Conservation (phyloP, 139 green algal species). For the Chlorella sorokiniana region DNA sequence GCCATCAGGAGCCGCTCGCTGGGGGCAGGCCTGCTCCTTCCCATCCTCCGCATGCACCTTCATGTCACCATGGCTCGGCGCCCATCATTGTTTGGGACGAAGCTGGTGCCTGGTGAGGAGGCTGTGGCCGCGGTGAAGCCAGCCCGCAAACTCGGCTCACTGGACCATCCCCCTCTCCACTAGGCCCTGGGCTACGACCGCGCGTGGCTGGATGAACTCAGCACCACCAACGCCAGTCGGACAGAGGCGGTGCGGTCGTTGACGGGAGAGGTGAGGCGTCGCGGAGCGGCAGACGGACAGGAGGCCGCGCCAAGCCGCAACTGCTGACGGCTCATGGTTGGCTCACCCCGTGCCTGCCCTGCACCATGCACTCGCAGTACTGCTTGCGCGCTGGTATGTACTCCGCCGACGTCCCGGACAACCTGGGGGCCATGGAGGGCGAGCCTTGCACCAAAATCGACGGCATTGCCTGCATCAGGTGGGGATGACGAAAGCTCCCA, state of each 20-base stretch:
- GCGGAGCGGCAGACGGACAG: not conserved
- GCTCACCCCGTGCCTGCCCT: not conserved
- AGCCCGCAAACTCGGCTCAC: not conserved
- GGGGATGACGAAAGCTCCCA: not conserved
- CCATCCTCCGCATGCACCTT: too few species aligned
- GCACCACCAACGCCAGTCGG: not conserved
- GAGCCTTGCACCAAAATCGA: constrained; percentile 12
- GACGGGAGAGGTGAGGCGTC: constrained; percentile 10
- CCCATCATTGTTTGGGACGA: too few species aligned
- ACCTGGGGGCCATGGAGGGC: constrained; percentile 9
- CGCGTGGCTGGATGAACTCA: not conserved
- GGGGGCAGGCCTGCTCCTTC: too few species aligned
- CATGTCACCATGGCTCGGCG: too few species aligned
- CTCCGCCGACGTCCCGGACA: not conserved
- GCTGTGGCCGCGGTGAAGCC: too few species aligned
- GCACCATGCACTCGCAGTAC: not conserved
- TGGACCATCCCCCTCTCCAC: not conserved
- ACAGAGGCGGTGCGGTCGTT: constrained; percentile 9
- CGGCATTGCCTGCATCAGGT: constrained; percentile 14
- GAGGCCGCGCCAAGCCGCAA: not conserved
- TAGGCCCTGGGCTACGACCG: not conserved
- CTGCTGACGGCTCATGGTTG: not conserved
- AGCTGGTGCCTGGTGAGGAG: too few species aligned
- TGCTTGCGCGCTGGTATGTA: constrained; percentile 10
- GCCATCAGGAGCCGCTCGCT: too few species aligned